Evolutionary conservation across 305 asterid genomes (phyloP).

Genomic region (Fraxinus nigra): DNA sequence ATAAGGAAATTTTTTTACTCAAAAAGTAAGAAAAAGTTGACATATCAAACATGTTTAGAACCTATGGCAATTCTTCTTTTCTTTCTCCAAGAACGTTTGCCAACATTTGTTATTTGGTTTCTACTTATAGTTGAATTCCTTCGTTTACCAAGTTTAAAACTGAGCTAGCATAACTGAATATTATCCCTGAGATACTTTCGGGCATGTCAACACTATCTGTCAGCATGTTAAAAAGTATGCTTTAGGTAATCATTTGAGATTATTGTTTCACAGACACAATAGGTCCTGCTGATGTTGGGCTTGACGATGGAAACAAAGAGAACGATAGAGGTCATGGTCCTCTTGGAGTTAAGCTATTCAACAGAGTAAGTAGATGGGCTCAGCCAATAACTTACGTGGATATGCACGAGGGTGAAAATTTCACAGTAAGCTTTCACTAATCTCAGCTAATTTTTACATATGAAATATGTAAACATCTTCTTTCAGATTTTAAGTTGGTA

Average conservation of each 20-base stretch:
- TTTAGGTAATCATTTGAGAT: not conserved
- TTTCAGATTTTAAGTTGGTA: not conserved
- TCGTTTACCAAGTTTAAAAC: not conserved
- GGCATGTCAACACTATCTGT: not conserved
- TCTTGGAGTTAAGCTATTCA: constrained; percentile 59
- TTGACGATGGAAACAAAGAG: constrained; percentile 58
- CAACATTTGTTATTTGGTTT: constrained; percentile 1
- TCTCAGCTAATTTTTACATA: constrained; percentile 15
- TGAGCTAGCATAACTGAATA: constrained; percentile 3
- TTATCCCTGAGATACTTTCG: constrained; percentile 9
- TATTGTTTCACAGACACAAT: constrained; percentile 54
- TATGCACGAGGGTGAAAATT: constrained; percentile 66
- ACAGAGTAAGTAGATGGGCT: constrained; percentile 81
- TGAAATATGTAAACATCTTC: constrained; percentile 1
- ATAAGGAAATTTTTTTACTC: not conserved
- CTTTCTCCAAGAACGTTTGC: not conserved
- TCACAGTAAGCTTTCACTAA: constrained; percentile 57
- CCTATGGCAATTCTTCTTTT: constrained; percentile 10
- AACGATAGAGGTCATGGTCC: constrained; percentile 92
- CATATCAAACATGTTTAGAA: not conserved
- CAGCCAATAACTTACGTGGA: constrained; percentile 88
- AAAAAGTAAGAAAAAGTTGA: not conserved
- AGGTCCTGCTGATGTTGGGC: constrained; percentile 84
- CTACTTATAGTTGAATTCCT: not conserved
- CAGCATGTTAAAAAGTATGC: constrained; percentile 11